Percentiles rank a stretch among this genome's conserved stretches.
phyloP scores from a whole-genome alignment of 139 green algal species.

The Haematococcus lacustris region DNA sequence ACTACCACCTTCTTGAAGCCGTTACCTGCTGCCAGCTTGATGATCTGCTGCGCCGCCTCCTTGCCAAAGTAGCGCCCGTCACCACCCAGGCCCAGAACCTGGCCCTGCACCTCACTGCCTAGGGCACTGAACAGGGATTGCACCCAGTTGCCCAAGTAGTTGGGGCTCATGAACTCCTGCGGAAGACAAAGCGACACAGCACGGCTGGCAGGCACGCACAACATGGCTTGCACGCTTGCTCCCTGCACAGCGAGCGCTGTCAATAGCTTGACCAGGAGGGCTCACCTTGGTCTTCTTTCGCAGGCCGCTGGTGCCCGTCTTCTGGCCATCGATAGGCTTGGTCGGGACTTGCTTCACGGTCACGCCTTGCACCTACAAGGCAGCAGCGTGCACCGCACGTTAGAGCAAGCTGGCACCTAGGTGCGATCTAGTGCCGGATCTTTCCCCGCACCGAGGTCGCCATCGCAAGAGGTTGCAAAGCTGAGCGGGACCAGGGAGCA shows the following conservation, averaged over 20 bases:
- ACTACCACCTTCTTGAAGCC: constrained; percentile 73
- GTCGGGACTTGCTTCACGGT: constrained; percentile 75
- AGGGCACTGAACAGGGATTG: constrained; percentile 87
- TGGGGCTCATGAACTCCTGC: constrained; percentile 78
- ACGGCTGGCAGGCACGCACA: no score
- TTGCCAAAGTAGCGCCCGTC: constrained; percentile 99
- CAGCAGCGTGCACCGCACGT: no score
- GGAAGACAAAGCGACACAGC: background rate
- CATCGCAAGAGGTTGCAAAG: no score
- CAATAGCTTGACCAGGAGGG: no score
- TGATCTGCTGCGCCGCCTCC: constrained; percentile 92
- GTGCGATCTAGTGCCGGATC: no score
- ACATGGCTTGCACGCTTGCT: no score
- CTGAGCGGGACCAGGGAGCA: no score
- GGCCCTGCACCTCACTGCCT: constrained; percentile 82
- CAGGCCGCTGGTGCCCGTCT: constrained; percentile 94
- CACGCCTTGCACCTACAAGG: constrained; percentile 39
- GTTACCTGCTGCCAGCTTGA: constrained; percentile 83
- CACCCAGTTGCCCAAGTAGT: constrained; percentile 99
- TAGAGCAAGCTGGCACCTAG: no score
- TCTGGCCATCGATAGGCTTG: constrained; percentile 95
- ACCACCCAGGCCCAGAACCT: constrained; percentile 86
- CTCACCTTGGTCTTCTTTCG: constrained; percentile 93
- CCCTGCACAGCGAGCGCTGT: no score
- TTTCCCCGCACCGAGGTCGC: no score